Percentiles rank a stretch among this genome's conserved stretches.
Evolutionary conservation across 2,329 filamentous ascomycete genomes (phyloP).

Genomic region (Clonostachys solani): DNA sequence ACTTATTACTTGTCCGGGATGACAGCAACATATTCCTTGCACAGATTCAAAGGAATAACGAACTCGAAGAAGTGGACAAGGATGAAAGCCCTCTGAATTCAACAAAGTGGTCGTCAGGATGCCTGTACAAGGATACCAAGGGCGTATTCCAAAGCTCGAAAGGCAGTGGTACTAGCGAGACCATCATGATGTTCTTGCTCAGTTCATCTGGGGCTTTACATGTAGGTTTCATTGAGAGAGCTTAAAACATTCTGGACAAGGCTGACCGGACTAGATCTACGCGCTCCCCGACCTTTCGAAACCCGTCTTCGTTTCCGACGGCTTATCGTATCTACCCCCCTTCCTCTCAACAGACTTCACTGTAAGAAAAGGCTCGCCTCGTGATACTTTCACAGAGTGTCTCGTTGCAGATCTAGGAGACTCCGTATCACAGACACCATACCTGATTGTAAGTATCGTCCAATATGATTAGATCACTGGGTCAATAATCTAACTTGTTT

Average conservation of each 20-base stretch:
- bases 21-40: slow-evolving; percentile 78
- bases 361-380: slow-evolving; percentile 63
- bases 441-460: slow-evolving; percentile 67
- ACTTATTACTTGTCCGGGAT: slow-evolving; percentile 76
- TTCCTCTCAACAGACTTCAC: slow-evolving; percentile 69
- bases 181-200: slow-evolving; percentile 72
- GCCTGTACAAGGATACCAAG: slow-evolving; percentile 68
- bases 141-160: slow-evolving; percentile 47
- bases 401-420: slow-evolving; percentile 84
- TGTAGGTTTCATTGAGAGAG: slow-evolving; percentile 41
- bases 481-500: not conserved
- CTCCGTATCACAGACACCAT: slow-evolving; percentile 62
- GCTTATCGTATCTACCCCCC: slow-evolving; percentile 73
- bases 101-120: slow-evolving; percentile 78
- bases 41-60: slow-evolving; percentile 71
- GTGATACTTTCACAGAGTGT: slow-evolving; percentile 74
- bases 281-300: slow-evolving; percentile 68
- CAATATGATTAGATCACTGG: not conserved
- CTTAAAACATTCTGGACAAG: not conserved
- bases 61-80: slow-evolving; percentile 77
- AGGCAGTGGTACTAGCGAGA: slow-evolving; percentile 32
- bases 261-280: slow-evolving; percentile 57
- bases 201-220: slow-evolving; percentile 70
- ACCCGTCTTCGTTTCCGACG: slow-evolving; percentile 70
- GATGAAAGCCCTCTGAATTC: slow-evolving; percentile 49